Conservation (phyloP, 2,329 filamentous ascomycete genomes). For the Phaeosphaeriaceae sp. region DNA sequence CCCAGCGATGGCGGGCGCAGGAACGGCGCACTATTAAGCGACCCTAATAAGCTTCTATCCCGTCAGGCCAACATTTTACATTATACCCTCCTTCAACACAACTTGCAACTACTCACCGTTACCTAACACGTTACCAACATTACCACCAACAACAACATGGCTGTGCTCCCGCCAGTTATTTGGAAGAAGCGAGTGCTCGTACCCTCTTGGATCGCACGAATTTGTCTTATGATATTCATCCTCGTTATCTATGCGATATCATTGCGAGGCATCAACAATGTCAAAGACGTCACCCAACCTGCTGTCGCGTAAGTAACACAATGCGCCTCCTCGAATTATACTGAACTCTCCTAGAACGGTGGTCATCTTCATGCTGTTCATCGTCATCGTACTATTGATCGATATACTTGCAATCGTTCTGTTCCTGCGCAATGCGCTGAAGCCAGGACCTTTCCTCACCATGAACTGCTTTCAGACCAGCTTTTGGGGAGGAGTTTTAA, state of each 20-base stretch:
- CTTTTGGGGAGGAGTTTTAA: constrained; percentile 42
- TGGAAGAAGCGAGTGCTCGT: constrained; percentile 50
- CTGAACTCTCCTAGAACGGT: constrained; percentile 35
- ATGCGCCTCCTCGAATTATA: neutral
- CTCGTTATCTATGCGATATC: constrained; percentile 35
- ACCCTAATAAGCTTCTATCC: constrained; percentile 1
- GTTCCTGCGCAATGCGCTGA: constrained; percentile 41
- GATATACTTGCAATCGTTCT: constrained; percentile 44
- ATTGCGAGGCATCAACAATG: constrained; percentile 24
- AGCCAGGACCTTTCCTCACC: constrained; percentile 42
- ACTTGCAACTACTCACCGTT: neutral
- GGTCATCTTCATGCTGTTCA: constrained; percentile 41
- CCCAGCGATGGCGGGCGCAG: constrained; percentile 13
- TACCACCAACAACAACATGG: constrained; percentile 20
- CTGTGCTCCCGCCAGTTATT: constrained; percentile 20
- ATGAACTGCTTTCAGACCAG: constrained; percentile 45
- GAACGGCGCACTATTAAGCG: neutral
- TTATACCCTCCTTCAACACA: constrained; percentile 9
- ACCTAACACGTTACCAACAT: neutral
- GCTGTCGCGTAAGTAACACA: constrained; percentile 26
- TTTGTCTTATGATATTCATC: constrained; percentile 42
- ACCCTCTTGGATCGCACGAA: constrained; percentile 46
- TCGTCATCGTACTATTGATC: constrained; percentile 41
- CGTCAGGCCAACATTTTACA: neutral
- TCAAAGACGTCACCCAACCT: constrained; percentile 24